A percentile compares a stretch with the other conserved stretches of the same genome.
phyloP scores from a whole-genome alignment of 805 yeast genomes.

The Cyberlindnera mycetangii region DNA sequence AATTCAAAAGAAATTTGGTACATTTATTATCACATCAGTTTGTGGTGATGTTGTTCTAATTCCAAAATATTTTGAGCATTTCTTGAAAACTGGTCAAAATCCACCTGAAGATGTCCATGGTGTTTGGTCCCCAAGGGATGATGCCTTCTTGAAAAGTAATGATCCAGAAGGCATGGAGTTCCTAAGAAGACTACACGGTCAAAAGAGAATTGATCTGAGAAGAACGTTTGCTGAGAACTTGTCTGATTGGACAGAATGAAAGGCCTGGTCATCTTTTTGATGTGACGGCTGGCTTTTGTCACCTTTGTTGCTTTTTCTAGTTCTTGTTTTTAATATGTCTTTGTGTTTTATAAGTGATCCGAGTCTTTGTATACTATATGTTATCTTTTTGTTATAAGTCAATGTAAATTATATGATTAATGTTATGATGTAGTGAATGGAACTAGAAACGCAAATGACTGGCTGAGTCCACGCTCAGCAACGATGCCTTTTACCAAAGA shows the following conservation, averaged over 20 bases:
- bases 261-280: neutral
- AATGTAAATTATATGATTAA: neutral
- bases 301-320: too few species aligned
- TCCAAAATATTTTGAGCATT: slow-evolving; percentile 39
- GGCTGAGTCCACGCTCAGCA: too few species aligned
- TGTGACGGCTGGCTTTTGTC: neutral
- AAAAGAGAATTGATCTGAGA: slow-evolving; percentile 40
- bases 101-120: slow-evolving; percentile 44
- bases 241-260: slow-evolving; percentile 8
- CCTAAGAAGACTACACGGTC: slow-evolving; percentile 38
- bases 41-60: slow-evolving; percentile 43
- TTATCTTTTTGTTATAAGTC: neutral
- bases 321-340: neutral
- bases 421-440: too few species aligned
- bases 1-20: slow-evolving; percentile 40
- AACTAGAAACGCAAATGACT: too few species aligned
- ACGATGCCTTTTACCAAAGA: slow-evolving; percentile 34
- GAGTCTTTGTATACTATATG: neutral
- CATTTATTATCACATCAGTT: slow-evolving; percentile 39
- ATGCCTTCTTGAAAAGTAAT: slow-evolving; percentile 33
- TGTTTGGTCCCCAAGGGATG: slow-evolving; percentile 45
- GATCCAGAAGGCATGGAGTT: slow-evolving; percentile 34
- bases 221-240: slow-evolving; percentile 35
- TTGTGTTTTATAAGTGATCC: too few species aligned
- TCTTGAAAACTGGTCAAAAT: slow-evolving; percentile 38